Conservation (phyloP, 176 grass and related monocot species). For the Oropetium thomaeum region DNA sequence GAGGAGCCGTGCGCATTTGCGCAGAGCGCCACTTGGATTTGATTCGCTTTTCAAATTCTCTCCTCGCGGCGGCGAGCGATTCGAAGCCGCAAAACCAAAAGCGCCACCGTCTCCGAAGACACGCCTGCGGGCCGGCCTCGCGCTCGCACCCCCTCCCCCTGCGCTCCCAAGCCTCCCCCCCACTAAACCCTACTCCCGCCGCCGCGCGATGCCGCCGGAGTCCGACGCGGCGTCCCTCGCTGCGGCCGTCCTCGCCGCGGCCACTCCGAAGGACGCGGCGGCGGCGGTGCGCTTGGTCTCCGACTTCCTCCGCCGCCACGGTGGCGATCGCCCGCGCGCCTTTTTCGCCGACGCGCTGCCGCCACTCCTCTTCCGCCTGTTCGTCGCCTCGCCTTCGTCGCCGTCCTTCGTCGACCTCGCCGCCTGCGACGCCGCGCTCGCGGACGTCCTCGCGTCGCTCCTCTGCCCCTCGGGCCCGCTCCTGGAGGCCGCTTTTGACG, state of each 20-base stretch:
- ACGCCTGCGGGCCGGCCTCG: background rate
- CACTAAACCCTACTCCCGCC: background rate
- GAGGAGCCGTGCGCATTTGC: background rate
- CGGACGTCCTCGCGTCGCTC: constrained; percentile 36
- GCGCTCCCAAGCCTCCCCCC: background rate
- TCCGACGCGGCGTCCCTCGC: background rate
- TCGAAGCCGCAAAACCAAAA: background rate
- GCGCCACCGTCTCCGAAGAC: background rate
- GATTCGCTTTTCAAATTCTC: background rate
- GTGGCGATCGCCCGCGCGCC: constrained; percentile 47
- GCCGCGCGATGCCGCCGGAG: background rate
- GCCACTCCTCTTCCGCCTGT: constrained; percentile 47
- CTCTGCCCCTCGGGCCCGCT: constrained; percentile 57
- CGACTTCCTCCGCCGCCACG: constrained; percentile 54
- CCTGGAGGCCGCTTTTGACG: constrained; percentile 45
- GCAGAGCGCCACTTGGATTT: background rate
- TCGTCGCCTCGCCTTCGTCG: constrained; percentile 22
- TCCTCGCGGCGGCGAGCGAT: background rate
- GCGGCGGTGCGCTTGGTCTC: background rate
- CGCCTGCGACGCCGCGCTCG: background rate
- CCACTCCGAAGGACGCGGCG: constrained; percentile 33
- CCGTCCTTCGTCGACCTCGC: constrained; percentile 60
- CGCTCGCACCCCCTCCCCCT: background rate
- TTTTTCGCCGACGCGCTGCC: constrained; percentile 68
- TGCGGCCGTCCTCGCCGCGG: constrained; percentile 26